Evolutionary conservation across 257 asterid genomes (phyloP).

Genomic region (Jacaranda mimosifolia): DNA sequence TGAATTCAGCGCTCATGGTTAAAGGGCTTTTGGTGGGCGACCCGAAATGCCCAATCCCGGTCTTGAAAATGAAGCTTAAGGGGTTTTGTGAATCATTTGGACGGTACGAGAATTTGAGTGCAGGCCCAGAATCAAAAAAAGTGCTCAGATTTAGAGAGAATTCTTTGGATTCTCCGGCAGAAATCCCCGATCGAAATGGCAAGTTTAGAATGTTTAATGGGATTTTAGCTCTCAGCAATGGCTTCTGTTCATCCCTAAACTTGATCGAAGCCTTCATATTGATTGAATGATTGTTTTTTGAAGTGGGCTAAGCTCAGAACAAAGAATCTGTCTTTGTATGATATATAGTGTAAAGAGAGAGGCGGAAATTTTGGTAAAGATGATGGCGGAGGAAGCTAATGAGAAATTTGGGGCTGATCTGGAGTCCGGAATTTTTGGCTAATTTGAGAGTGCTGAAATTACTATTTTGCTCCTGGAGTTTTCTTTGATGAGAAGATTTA

Average conservation of each 20-base stretch:
- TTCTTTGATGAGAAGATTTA: background rate
- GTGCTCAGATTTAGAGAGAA: conserved; percentile 72
- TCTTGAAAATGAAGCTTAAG: conserved; percentile 78
- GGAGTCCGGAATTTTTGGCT: conserved; percentile 30
- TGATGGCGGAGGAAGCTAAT: conserved; percentile 26
- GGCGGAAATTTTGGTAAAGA: conserved; percentile 14
- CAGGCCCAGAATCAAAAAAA: conserved; percentile 77
- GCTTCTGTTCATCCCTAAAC: conserved; percentile 88
- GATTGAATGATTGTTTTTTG: background rate
- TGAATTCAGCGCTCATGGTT: conserved; percentile 92
- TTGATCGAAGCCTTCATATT: conserved; percentile 95
- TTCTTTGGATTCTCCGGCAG: conserved; percentile 86
- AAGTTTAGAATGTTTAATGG: conserved; percentile 72
- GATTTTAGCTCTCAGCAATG: conserved; percentile 82
- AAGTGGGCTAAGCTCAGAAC: background rate
- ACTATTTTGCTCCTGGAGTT: conserved; percentile 23
- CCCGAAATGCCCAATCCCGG: conserved; percentile 87
- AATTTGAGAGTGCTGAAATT: background rate
- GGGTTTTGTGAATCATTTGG: conserved; percentile 85
- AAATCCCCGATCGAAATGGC: conserved; percentile 87
- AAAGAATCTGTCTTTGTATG: conserved; percentile 7
- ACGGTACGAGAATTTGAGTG: conserved; percentile 72
- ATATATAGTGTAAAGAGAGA: conserved; percentile 25
- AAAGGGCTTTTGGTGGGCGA: conserved; percentile 84
- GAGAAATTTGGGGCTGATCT: conserved; percentile 36